Evolutionary conservation across 1,284 basidiomycete genomes (phyloP), one percentile per base, ranked within the genome.

Genomic region (Schizopora paradoxa): DNA sequence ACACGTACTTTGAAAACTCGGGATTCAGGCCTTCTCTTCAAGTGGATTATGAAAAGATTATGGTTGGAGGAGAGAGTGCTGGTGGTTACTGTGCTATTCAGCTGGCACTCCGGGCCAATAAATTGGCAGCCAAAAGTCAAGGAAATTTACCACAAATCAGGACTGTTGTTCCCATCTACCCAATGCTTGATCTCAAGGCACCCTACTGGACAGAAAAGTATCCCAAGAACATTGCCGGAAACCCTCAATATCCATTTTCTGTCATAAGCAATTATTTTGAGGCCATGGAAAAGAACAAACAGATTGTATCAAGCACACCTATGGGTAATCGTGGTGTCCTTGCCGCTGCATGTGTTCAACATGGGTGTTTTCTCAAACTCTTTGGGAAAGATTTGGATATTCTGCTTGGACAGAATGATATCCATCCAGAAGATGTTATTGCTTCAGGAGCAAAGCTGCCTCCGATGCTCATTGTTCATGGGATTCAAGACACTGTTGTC

Each of bases 11-110:
- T n/a, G 14, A 16, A 6, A 4, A 32, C 21, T 3, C 16, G 31
- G 38, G 32, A 4, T n/a, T n/a, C n/a, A n/a, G n/a, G n/a, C n/a
- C n/a, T n/a, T n/a, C n/a, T 22, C 19, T 47, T 19, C 4, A 21
- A 3, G n/a, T 39, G 10, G 47, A 48, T 31, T 22, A 43, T 6
- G 37, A 38, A 25, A n/a, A 25, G 13, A 19, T 43, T 14, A 8
- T 48, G 19, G 35, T 48, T 5, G 5, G 13, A 5, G 47, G 47
- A 2, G 36, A 34, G 19, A 48, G 47, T 33, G 47, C 41, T 6
- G 47, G 47, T 5, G 47, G 47, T 8, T 48, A 48, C 29, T 32
- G 43, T 13, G n/a, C 47, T 21, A 19, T 44, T 2, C 47, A 48
- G n/a, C 16, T 37, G 7, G 47, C 21, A 18, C 41, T 48, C n/a